phyloP scores from a whole-genome alignment of 2,329 filamentous ascomycete species.

The Colletotrichum incanum region DNA sequence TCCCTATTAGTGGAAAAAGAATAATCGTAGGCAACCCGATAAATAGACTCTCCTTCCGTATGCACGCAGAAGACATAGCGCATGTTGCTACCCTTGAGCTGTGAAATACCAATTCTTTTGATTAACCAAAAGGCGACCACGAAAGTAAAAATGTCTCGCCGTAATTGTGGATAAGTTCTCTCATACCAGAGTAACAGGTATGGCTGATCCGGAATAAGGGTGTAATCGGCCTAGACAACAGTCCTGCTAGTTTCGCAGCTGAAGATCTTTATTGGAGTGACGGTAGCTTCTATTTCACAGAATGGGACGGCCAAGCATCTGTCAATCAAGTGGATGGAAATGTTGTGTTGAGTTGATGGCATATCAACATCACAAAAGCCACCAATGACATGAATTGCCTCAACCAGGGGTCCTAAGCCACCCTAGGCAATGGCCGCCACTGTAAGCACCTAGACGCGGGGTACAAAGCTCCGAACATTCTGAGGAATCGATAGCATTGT shows the following conservation, averaged over 20 bases:
- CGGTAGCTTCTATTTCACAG: too few relatives aligned
- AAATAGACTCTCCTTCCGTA: neutral
- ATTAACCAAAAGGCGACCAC: neutral
- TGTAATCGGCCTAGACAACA: neutral
- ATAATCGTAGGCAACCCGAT: neutral
- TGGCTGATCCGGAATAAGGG: neutral
- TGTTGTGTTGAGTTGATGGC: conserved; percentile 10
- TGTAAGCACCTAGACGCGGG: conserved; percentile 5
- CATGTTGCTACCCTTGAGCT: too few relatives aligned
- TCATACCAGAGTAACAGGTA: neutral
- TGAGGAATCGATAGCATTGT: conserved; percentile 7
- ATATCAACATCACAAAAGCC: conserved; percentile 21
- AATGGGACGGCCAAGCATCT: too few relatives aligned
- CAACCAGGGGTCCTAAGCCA: conserved; percentile 24
- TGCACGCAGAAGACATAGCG: neutral
- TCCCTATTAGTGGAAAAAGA: conserved; percentile 38
- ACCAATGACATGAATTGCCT: conserved; percentile 17
- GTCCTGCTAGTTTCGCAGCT: neutral
- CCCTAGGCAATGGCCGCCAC: conserved; percentile 9
- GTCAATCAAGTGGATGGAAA: conserved; percentile 22
- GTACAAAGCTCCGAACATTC: conserved; percentile 22
- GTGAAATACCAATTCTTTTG: too few relatives aligned
- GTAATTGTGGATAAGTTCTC: neutral
- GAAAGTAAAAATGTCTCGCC: too few relatives aligned
- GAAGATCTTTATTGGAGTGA: neutral